These are phyloP conservation scores for Castanopsis chinensis DNA, from an alignment of 306 rosid genomes.

Conservation along the genomic window DNA sequence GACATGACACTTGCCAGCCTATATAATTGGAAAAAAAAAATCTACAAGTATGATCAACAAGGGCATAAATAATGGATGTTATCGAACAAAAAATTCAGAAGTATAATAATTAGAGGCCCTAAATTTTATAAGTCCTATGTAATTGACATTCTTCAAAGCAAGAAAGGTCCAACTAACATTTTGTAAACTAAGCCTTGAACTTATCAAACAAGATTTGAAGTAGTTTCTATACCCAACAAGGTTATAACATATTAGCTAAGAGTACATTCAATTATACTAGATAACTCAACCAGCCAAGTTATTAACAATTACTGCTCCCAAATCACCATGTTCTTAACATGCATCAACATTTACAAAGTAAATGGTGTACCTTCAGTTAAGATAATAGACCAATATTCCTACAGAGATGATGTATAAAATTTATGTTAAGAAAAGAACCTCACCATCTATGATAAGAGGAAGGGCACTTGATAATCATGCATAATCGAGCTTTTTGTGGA, in stretches of 20 bases:
- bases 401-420: too few relatives aligned
- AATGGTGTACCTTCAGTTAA: background rate
- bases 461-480: background rate
- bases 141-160: too few relatives aligned
- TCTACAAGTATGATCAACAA: background rate
- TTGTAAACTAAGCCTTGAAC: background rate
- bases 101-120: too few relatives aligned
- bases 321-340: background rate
- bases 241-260: background rate
- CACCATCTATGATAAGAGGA: background rate
- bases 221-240: background rate
- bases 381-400: background rate
- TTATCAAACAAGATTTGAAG: background rate
- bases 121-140: background rate
- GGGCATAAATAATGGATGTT: too few relatives aligned
- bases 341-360: background rate
- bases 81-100: too few relatives aligned
- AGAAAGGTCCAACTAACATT: background rate
- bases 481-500: too few relatives aligned
- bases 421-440: too few relatives aligned
- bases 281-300: background rate
- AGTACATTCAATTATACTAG: background rate
- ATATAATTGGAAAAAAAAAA: background rate
- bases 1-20: background rate
- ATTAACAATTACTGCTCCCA: background rate